Base-by-base conservation (phyloP, 371 early-diverging fungal genomes). In the Neoconidiobolus thromboides region DNA sequence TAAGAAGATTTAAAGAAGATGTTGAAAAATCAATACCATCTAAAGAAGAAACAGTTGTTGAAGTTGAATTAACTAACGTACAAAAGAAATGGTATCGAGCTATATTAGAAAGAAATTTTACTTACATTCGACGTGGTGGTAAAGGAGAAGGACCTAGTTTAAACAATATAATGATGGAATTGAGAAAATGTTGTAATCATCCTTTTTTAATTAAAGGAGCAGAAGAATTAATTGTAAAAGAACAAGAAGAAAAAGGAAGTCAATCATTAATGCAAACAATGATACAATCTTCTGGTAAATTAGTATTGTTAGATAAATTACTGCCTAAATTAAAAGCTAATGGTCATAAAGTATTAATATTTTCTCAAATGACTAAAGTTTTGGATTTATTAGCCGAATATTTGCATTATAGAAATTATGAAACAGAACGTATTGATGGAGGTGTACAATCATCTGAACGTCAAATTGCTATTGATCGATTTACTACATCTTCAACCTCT, bases 391-490 rank as follows among this genome's bases (percentile, higher is more conserved):
- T 96, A 51, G 87, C 86, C 47, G 89, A 90, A 64, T 91, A 91
- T 68, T 69, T 88, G 61, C 75, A 76, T 43, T 77, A 79, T 3
- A 68, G 79, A 37, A 67, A 68, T 12, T 89, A 85, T 71, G 71
- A 71, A 43, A 83, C 77, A 67, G 89, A 88, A 67, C 81, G 92
- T 46, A 94, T 94, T 61, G 95, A 95, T 66, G 98, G 90, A 26
- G 76, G 80, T 60, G 76, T 88, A 38, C 81, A 90, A 40, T 87
- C 89, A 42, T 94, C 92, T 48, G 73, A 83, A 62, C 78, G 98
- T 14, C 96, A 96, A 68, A 89, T 91, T n/a, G 85, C 92, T 3
- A 94, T 98, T 68, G 94, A 95, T 71, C 79, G 93, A 37, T 98
- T 94, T 69, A 85, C 85, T 12, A 82, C 81, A 1, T 79, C 79